Evolutionary conservation across 371 early-diverging fungal genomes (phyloP).

Genomic region (Rhizopus stolonifer): DNA sequence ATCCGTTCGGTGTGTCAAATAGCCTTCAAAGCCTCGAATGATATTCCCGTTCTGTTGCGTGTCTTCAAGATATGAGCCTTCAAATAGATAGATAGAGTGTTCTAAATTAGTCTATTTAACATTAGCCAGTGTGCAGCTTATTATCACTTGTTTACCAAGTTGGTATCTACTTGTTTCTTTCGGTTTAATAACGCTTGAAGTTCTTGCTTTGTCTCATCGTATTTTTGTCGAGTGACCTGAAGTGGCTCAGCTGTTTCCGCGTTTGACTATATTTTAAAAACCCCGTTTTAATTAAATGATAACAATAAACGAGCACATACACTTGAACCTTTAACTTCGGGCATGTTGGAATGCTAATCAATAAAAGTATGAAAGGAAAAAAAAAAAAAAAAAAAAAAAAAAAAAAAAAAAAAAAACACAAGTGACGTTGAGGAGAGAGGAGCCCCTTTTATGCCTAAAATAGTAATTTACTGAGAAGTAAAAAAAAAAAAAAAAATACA

Average conservation of each 20-base stretch:
- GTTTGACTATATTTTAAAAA: too few species aligned
- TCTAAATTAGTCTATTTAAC: slow-evolving; percentile 57
- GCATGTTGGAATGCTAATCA: not conserved
- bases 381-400: not conserved
- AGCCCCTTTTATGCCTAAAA: not conserved
- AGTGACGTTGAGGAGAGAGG: not conserved
- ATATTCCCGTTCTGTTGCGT: slow-evolving; percentile 80
- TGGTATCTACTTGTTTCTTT: slow-evolving; percentile 64
- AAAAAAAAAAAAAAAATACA: slow-evolving; percentile 4
- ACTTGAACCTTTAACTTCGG: slow-evolving; percentile 9
- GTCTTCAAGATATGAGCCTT: slow-evolving; percentile 81
- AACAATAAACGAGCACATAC: not conserved
- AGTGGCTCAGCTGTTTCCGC: slow-evolving; percentile 30
- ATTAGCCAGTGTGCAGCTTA: too few species aligned
- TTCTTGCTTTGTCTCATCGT: slow-evolving; percentile 60
- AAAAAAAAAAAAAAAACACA: not conserved
- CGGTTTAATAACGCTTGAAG: slow-evolving; percentile 56
- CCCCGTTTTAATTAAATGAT: too few species aligned
- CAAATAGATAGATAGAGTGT: slow-evolving; percentile 74
- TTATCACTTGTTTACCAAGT: slow-evolving; percentile 42
- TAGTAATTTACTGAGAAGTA: not conserved
- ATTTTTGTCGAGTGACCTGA: slow-evolving; percentile 56
- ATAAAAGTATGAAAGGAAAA: too few species aligned
- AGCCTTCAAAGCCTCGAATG: slow-evolving; percentile 82
- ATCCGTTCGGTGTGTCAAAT: slow-evolving; percentile 57